Conservation (phyloP, 768 basidiomycete genomes). For the Kwoniella bestiolae region DNA sequence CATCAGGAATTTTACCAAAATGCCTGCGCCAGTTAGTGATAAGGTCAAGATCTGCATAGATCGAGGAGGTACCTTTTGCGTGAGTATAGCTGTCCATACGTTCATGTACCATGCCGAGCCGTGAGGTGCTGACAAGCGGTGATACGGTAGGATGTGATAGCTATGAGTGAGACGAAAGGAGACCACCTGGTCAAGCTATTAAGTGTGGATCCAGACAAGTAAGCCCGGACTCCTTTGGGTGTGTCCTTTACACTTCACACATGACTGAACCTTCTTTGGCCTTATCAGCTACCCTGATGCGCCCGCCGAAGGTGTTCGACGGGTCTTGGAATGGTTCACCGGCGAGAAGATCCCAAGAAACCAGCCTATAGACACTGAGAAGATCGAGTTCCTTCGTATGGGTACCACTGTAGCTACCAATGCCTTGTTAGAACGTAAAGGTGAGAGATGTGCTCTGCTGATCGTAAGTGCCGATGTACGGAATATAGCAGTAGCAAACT, state of each 20-base stretch:
- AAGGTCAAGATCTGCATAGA: slow-evolving; percentile 41
- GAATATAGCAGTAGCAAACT: too few relatives aligned
- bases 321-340: slow-evolving; percentile 77
- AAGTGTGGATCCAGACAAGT: slow-evolving; percentile 38
- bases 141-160: slow-evolving; percentile 38
- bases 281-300: slow-evolving; percentile 75
- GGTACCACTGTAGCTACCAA: slow-evolving; percentile 49
- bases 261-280: slow-evolving; percentile 59
- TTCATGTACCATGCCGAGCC: slow-evolving; percentile 1
- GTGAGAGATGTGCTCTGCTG: slow-evolving; percentile 43
- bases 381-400: slow-evolving; percentile 46
- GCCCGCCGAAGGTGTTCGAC: slow-evolving; percentile 86
- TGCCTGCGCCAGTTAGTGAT: slow-evolving; percentile 33
- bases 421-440: slow-evolving; percentile 43
- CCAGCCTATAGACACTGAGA: slow-evolving; percentile 61
- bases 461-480: too few relatives aligned
- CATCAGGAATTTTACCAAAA: slow-evolving; percentile 6
- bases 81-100: slow-evolving; percentile 69
- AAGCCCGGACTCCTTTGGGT: slow-evolving; percentile 6
- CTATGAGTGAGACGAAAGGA: slow-evolving; percentile 55
- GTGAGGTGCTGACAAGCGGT: slow-evolving; percentile 61
- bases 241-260: slow-evolving; percentile 53
- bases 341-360: slow-evolving; percentile 72
- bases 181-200: slow-evolving; percentile 34
- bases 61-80: slow-evolving; percentile 84